Percentiles rank a stretch among this genome's conserved stretches.
Evolutionary conservation across 306 rosid genomes (phyloP).

Genomic region (Begonia masoniana): DNA sequence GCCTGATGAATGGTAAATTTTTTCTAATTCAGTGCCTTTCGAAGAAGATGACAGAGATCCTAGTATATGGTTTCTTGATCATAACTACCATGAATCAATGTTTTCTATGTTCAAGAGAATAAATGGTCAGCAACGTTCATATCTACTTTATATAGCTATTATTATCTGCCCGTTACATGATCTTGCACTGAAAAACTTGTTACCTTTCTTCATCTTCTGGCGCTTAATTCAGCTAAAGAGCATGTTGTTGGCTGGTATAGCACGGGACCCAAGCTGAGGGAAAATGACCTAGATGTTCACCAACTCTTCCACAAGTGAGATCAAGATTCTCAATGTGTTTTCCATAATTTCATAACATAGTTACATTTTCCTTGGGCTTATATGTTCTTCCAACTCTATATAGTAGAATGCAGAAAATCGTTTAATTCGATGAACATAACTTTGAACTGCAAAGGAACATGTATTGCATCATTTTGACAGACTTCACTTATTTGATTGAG

Average conservation of each 20-base stretch:
- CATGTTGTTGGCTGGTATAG: constrained; percentile 90
- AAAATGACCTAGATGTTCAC: constrained; percentile 82
- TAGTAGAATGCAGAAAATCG: neutral
- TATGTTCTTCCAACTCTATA: neutral
- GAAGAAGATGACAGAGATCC: constrained; percentile 87
- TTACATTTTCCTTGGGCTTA: too few species aligned
- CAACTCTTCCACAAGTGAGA: constrained; percentile 55
- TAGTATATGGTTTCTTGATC: constrained; percentile 86
- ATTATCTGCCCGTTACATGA: neutral
- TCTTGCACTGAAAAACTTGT: neutral
- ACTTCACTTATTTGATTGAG: neutral
- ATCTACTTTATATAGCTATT: neutral
- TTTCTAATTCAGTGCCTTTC: constrained; percentile 49
- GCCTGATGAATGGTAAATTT: neutral
- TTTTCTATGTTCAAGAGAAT: constrained; percentile 91
- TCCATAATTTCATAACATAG: too few species aligned
- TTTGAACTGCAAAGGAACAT: neutral
- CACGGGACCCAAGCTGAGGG: constrained; percentile 73
- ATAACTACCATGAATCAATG: constrained; percentile 76
- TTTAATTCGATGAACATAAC: neutral
- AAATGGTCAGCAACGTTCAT: constrained; percentile 31
- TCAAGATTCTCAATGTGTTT: neutral
- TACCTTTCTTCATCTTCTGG: too few species aligned
- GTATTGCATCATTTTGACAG: neutral
- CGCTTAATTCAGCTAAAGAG: constrained; percentile 52